phyloP scores from a whole-genome alignment of 1,284 basidiomycete genomes.

The Austroboletus novae-zelandiae region DNA sequence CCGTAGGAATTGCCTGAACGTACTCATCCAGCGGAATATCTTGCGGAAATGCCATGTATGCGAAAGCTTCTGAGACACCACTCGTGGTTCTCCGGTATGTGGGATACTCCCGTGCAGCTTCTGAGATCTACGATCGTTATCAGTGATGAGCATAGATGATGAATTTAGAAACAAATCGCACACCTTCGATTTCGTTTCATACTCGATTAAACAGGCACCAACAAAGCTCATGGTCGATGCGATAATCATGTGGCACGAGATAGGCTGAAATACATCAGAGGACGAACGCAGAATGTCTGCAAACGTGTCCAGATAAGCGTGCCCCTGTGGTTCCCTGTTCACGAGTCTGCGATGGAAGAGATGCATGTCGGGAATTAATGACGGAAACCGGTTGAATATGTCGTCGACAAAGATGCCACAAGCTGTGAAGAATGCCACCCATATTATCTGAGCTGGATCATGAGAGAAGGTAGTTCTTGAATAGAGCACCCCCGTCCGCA shows the following conservation, averaged over 20 bases:
- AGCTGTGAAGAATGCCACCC: constrained; percentile 27
- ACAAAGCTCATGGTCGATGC: constrained; percentile 27
- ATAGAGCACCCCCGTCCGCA: constrained; percentile 5
- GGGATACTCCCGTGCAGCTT: constrained; percentile 23
- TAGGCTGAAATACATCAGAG: constrained; percentile 7
- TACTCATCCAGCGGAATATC: constrained; percentile 25
- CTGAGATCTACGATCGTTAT: constrained; percentile 7
- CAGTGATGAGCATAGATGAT: background rate
- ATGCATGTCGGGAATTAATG: constrained; percentile 17
- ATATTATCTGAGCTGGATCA: constrained; percentile 5
- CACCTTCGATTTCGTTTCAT: constrained; percentile 20
- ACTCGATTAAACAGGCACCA: constrained; percentile 27
- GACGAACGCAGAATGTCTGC: constrained; percentile 24
- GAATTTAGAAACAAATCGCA: background rate
- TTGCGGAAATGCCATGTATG: constrained; percentile 30
- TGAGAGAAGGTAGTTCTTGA: background rate
- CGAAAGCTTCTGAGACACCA: constrained; percentile 29
- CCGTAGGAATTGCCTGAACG: constrained; percentile 35
- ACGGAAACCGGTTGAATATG: constrained; percentile 3
- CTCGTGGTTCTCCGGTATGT: constrained; percentile 30
- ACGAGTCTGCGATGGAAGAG: constrained; percentile 27
- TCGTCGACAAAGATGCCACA: constrained; percentile 30
- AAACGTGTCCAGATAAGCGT: constrained; percentile 24
- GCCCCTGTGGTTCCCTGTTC: constrained; percentile 13
- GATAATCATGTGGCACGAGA: constrained; percentile 23